These are phyloP conservation scores for Cladophialophora bantiana DNA, from an alignment of 2,329 filamentous ascomycete genomes.

Conservation along the genomic window DNA sequence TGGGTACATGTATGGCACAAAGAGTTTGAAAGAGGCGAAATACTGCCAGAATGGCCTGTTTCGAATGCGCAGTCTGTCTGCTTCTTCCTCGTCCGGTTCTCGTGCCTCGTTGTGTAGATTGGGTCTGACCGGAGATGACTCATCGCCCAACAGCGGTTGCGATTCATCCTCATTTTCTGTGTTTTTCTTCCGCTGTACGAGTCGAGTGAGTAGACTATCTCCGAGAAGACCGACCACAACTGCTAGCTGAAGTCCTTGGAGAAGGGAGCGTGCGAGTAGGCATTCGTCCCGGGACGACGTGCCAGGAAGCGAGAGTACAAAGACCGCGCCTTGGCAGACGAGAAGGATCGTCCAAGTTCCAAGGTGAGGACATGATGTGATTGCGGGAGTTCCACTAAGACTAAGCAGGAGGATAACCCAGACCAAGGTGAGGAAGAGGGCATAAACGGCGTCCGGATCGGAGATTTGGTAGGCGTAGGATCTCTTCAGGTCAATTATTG, in stretches of 20 bases:
- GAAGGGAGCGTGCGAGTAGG: not conserved
- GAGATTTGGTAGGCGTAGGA: slow-evolving; percentile 11
- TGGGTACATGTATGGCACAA: slow-evolving; percentile 82
- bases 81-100: slow-evolving; percentile 64
- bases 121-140: slow-evolving; percentile 50
- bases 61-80: slow-evolving; percentile 51
- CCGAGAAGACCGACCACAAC: slow-evolving; percentile 12
- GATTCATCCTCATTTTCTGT: slow-evolving; percentile 27
- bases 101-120: slow-evolving; percentile 63
- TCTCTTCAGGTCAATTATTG: slow-evolving; percentile 17
- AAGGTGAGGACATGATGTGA: slow-evolving; percentile 69
- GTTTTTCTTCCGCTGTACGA: not conserved
- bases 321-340: slow-evolving; percentile 56
- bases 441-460: slow-evolving; percentile 30
- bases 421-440: slow-evolving; percentile 31
- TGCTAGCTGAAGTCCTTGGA: slow-evolving; percentile 37
- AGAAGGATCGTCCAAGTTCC: slow-evolving; percentile 68
- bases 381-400: slow-evolving; percentile 59
- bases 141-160: slow-evolving; percentile 49
- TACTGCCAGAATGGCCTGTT: slow-evolving; percentile 65
- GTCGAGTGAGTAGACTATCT: not conserved
- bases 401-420: slow-evolving; percentile 67
- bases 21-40: slow-evolving; percentile 74
- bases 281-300: not conserved
- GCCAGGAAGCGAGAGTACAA: slow-evolving; percentile 9